Conservation (phyloP, 2,329 filamentous ascomycete species). For the Stagonosporopsis chrysanthemi region DNA sequence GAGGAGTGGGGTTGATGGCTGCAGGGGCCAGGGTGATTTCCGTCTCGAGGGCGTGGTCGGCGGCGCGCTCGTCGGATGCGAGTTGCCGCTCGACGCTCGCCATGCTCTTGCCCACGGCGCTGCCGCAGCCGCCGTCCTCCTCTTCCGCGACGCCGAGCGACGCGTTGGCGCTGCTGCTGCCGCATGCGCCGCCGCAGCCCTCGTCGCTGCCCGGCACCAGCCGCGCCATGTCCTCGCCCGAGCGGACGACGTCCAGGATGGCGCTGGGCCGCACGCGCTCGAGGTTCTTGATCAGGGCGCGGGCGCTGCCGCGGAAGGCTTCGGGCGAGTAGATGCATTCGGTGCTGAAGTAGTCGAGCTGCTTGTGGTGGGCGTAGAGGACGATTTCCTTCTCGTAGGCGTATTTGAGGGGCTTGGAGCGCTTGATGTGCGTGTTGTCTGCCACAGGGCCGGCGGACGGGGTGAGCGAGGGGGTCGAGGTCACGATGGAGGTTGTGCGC, state of each 20-base stretch:
- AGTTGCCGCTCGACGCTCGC: slow-evolving; percentile 79
- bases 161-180: slow-evolving; percentile 46
- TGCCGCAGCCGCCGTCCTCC: slow-evolving; percentile 77
- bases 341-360: slow-evolving; percentile 96
- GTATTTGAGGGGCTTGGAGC: slow-evolving; percentile 97
- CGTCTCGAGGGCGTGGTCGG: slow-evolving; percentile 65
- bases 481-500: slow-evolving; percentile 89
- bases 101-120: slow-evolving; percentile 73
- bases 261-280: slow-evolving; percentile 93
- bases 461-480: slow-evolving; percentile 51
- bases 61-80: slow-evolving; percentile 68
- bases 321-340: slow-evolving; percentile 99
- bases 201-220: slow-evolving; percentile 69
- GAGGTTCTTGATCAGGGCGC: slow-evolving; percentile 91
- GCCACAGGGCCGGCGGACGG: slow-evolving; percentile 57
- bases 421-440: slow-evolving; percentile 81
- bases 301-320: slow-evolving; percentile 90
- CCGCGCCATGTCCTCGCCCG: slow-evolving; percentile 93
- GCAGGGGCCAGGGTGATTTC: slow-evolving; percentile 63
- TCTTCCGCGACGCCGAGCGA: slow-evolving; percentile 64
- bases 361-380: slow-evolving; percentile 95
- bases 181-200: slow-evolving; percentile 41
- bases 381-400: slow-evolving; percentile 99
- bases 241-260: slow-evolving; percentile 92
- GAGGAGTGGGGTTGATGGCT: neutral